phyloP scores from a whole-genome alignment of 2,329 filamentous ascomycete species.

The Furcasterigmium furcatum region DNA sequence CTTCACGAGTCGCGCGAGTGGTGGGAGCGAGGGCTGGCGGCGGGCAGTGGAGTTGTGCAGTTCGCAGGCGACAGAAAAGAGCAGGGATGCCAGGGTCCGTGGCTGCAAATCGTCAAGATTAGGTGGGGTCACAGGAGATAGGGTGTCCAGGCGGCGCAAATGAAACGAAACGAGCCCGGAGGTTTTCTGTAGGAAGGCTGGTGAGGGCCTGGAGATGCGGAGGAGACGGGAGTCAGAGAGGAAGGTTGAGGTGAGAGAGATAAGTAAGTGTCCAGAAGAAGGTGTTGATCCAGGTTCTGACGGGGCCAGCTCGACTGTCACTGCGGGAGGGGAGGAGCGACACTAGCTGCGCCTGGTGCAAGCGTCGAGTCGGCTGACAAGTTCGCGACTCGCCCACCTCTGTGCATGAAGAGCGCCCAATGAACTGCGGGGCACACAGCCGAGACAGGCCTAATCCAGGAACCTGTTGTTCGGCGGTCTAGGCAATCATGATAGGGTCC shows the following conservation, averaged over 20 bases:
- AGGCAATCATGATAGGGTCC: background rate
- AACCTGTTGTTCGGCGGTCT: background rate
- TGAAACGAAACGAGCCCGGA: background rate
- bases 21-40: background rate
- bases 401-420: background rate
- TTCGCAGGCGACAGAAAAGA: background rate
- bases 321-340: too few relatives aligned
- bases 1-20: background rate
- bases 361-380: background rate
- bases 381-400: background rate
- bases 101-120: background rate
- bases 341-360: too few relatives aligned
- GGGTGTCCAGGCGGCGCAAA: background rate
- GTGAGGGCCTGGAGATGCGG: too few relatives aligned
- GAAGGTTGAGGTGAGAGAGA: too few relatives aligned
- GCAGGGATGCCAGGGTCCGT: background rate
- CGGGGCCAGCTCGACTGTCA: too few relatives aligned
- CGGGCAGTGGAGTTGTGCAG: background rate
- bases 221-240: too few relatives aligned
- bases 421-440: background rate
- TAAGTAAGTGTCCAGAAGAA: too few relatives aligned
- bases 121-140: background rate
- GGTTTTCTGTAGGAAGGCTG: too few relatives aligned
- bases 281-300: too few relatives aligned
- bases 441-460: background rate